Evolutionary conservation across 441 rosid species (phyloP).

Genomic region (Flueggea neowawraea): DNA sequence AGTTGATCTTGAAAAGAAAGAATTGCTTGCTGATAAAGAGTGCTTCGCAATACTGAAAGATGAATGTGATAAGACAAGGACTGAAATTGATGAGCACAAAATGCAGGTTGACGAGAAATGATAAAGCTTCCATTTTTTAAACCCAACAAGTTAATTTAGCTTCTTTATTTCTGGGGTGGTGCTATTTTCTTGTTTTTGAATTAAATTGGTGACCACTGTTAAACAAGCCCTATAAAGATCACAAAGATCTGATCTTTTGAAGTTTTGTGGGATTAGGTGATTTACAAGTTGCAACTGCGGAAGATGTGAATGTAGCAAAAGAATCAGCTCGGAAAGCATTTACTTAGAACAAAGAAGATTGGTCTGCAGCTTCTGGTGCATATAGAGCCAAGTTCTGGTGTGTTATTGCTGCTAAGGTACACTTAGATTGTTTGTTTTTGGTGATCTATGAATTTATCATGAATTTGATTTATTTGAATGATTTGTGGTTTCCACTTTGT

Average conservation of each 20-base stretch:
- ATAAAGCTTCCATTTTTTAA: neutral
- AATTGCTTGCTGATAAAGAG: constrained; percentile 50
- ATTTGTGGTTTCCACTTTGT: too few relatives aligned
- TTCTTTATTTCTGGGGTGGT: too few relatives aligned
- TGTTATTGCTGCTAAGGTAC: constrained; percentile 95
- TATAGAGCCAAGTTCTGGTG: constrained; percentile 86
- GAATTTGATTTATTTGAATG: neutral
- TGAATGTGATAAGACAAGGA: constrained; percentile 61
- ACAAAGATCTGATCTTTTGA: neutral
- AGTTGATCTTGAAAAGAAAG: constrained; percentile 50
- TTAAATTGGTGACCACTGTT: neutral
- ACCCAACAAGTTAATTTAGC: too few relatives aligned
- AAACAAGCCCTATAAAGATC: neutral
- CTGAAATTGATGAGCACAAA: constrained; percentile 59
- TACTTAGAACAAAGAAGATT: constrained; percentile 68
- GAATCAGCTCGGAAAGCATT: constrained; percentile 79
- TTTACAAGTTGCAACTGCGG: constrained; percentile 91
- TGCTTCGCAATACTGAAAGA: constrained; percentile 43
- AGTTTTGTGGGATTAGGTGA: constrained; percentile 42
- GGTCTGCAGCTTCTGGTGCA: constrained; percentile 82
- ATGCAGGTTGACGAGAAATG: constrained; percentile 49
- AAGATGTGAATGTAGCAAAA: constrained; percentile 95
- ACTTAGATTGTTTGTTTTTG: neutral
- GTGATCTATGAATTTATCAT: neutral
- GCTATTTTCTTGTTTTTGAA: neutral